A percentile compares a stretch with the other conserved stretches of the same genome.
These are phyloP conservation scores for Neocatenulostroma microsporum DNA, from an alignment of 2,329 filamentous ascomycete species.

Conservation along the genomic window DNA sequence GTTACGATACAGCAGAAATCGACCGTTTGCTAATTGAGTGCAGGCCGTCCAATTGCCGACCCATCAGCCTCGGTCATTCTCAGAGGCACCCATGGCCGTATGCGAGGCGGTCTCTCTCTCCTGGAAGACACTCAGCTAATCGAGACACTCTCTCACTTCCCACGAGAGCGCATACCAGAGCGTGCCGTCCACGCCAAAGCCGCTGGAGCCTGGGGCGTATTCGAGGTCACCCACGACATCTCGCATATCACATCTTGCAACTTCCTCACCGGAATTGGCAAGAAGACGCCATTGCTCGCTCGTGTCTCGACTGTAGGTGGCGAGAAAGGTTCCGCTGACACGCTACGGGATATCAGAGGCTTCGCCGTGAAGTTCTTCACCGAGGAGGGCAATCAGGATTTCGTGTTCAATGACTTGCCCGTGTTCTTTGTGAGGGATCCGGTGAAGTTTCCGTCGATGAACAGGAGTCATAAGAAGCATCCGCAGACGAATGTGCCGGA, in stretches of 20 bases:
- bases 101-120: neutral
- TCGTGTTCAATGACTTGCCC: conserved; percentile 36
- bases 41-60: no score
- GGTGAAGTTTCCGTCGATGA: conserved; percentile 35
- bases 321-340: conserved; percentile 42
- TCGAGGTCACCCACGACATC: conserved; percentile 47
- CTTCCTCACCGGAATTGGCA: conserved; percentile 57
- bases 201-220: conserved; percentile 46
- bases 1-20: no score
- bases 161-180: conserved; percentile 65
- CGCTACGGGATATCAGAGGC: conserved; percentile 42
- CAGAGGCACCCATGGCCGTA: neutral
- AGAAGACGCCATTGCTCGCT: conserved; percentile 59
- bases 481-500: conserved; percentile 20
- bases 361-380: conserved; percentile 47
- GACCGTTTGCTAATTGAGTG: no score
- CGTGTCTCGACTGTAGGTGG: conserved; percentile 70
- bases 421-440: conserved; percentile 41
- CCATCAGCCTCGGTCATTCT: neutral
- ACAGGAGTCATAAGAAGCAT: conserved; percentile 29
- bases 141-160: conserved; percentile 57
- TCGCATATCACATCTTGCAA: conserved; percentile 36
- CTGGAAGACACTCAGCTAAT: neutral
- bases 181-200: conserved; percentile 59
- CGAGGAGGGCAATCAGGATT: conserved; percentile 46